Evolutionary conservation across 23 red algal genomes (phyloP), one percentile per base, ranked within the genome.

Genomic region (Porphyridium purpureum): DNA sequence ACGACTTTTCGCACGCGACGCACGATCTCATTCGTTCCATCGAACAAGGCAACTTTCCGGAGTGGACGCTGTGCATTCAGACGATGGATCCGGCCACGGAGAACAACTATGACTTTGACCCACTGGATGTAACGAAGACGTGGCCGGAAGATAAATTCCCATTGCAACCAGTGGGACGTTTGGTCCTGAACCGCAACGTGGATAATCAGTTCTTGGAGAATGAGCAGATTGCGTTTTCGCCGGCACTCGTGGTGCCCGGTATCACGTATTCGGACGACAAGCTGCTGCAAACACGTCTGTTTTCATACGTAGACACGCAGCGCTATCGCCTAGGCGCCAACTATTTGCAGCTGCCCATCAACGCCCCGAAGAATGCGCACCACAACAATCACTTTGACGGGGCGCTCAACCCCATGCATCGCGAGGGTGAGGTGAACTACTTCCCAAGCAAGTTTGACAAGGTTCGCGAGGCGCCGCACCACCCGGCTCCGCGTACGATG

Each of bases 231-330:
- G 88, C 88, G 25, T 85, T 94, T 46, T 94, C 78, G 22, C 88
- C 88, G 21, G 88, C 67, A 1, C 71, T 79, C 14, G 57, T 94
- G 27, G 69, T 94, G 14, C 88, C 88, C 7, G 88, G 88, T 21
- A 85, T 94, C 47, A 72, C 74, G 32, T 76, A 69, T 15, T 78
- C 78, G 24, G 78, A 94, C 24, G 88, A 94, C 64, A 94, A 94
- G 34, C 38, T 94, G 50, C 71, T 94, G 7, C 88, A 94, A 40
- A 72, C 69, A 7, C 78, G 88, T 15, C 71, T 94, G 15, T 85
- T 94, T 54, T 77, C 68, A 23, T 94, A 94, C 46, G 67, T 69
- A 40, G 88, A 94, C 54, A 94, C 88, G 49, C 88, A 94, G 67
- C 73, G 88, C 19, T 85, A 94, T 62, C 78, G 88, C 7, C 67